Base-by-base conservation (phyloP, 164 flowering plant species). In the Vitis labrusca region DNA sequence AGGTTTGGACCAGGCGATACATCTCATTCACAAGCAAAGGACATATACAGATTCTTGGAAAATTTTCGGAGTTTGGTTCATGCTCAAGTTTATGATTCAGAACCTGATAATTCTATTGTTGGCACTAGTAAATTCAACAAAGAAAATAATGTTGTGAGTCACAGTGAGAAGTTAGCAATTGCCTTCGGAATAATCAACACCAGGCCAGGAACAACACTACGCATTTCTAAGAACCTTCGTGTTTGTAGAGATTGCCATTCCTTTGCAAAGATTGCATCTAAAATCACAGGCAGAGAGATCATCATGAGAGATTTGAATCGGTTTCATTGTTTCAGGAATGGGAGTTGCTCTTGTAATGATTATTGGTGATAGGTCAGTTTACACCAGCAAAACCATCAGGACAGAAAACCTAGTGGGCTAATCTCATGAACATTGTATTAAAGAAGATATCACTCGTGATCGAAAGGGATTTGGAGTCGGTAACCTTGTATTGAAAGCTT, bases 1-100 rank as follows among this genome's bases (percentile, higher is more conserved):
- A 79, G 77, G 75, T 84, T 83, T 65, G 72, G 73, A 67, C 82
- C 83, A 13, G 84, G 81, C 53, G 85, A 84, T 71, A 59, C 71
- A 10, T 78, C 76, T 53, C 78, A 76, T 74, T 32, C 56, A 14
- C 73, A 74, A 62, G 71, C 63, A 52, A 71, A 74, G 15, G 82
- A 82, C 63, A 70, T 80, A 27, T 66, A 70, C 71, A 67, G 65
- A 8, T 57, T 79, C 30, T 70, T 80, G 75, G 76, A 77, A 57
- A 66, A 68, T 56, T 69, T 77, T 16, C 71, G 56, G 15, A 70
- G 56, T n/a, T 62, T 75, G 50, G 71, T 79, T 23, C 61, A 67
- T 19, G 76, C 69, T 64, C 74, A 66, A 61, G 80, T 66, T 63
- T 73, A 70, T 32, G 10, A 27, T 47, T 37, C 52, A 53, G 72